Evolutionary conservation across 1,284 basidiomycete genomes (phyloP).

Genomic region (Porodaedalea pini): DNA sequence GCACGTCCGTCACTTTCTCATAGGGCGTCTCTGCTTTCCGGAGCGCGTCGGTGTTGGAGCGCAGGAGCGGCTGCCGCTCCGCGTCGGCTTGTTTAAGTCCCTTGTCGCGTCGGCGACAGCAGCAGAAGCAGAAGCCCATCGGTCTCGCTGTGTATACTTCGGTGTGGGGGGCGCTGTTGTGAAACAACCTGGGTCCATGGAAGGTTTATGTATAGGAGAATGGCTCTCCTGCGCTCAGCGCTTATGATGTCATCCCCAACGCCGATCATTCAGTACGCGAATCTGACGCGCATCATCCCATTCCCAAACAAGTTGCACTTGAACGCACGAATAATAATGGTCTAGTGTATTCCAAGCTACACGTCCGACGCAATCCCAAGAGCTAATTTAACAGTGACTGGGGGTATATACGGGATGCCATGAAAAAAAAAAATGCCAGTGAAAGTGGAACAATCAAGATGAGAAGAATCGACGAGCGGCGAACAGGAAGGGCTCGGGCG

Average conservation of each 20-base stretch:
- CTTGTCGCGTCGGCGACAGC: background rate
- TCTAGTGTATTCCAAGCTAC: conserved; percentile 8
- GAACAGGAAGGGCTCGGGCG: background rate
- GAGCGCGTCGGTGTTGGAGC: background rate
- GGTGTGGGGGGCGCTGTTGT: background rate
- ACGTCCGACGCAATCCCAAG: background rate
- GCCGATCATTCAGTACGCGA: no score
- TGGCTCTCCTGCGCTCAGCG: no score
- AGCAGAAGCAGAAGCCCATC: conserved; percentile 17
- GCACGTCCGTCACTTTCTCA: conserved; percentile 39
- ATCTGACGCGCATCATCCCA: no score
- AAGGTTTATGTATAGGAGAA: no score
- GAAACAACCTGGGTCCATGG: background rate
- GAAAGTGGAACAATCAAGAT: background rate
- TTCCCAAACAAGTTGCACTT: no score
- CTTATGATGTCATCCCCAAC: no score
- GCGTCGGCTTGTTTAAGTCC: background rate
- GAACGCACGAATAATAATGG: background rate
- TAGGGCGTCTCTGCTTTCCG: conserved; percentile 18
- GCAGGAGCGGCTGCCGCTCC: conserved; percentile 8
- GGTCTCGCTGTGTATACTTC: background rate
- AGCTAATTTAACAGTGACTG: conserved; percentile 4
- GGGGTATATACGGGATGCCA: background rate
- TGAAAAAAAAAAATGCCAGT: background rate
- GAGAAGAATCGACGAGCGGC: no score